phyloP scores from a whole-genome alignment of 1,284 basidiomycete species.

The Trichosporon sp. region DNA sequence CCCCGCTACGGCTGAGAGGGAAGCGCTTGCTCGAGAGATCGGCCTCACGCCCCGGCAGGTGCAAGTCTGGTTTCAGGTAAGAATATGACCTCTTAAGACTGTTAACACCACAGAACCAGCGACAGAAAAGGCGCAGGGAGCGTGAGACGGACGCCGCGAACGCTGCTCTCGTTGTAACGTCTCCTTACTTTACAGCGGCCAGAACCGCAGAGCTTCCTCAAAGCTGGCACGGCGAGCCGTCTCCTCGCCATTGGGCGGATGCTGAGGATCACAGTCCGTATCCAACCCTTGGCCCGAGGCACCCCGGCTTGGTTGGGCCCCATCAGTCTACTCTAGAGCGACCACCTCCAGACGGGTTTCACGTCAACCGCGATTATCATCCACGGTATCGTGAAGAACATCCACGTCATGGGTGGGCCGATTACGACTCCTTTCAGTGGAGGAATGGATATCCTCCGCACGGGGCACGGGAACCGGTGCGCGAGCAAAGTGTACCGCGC shows the following conservation, averaged over 20 bases:
- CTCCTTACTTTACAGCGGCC: not conserved
- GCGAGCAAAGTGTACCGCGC: not conserved
- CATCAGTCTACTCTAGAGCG: not conserved
- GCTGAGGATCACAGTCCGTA: not conserved
- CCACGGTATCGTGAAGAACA: not conserved
- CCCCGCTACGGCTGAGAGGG: constrained; percentile 32
- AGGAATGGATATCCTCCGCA: too few species aligned
- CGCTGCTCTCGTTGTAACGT: not conserved
- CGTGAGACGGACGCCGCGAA: constrained; percentile 13
- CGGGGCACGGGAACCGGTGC: not conserved
- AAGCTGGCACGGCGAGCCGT: not conserved
- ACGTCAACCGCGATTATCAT: not conserved
- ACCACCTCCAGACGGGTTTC: not conserved
- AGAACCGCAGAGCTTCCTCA: not conserved
- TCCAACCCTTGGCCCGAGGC: not conserved
- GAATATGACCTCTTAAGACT: not conserved
- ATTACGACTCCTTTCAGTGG: too few species aligned
- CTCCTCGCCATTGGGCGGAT: not conserved
- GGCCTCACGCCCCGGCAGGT: constrained; percentile 43
- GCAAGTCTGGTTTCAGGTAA: constrained; percentile 48
- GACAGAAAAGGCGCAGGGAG: constrained; percentile 38
- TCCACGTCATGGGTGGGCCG: not conserved
- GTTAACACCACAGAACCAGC: constrained; percentile 37
- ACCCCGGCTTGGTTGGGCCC: not conserved
- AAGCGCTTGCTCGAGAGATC: constrained; percentile 32